Evolutionary conservation across 2,329 filamentous ascomycete genomes (phyloP), one percentile per base, ranked within the genome.

Genomic region (Aureobasidium mangrovei): DNA sequence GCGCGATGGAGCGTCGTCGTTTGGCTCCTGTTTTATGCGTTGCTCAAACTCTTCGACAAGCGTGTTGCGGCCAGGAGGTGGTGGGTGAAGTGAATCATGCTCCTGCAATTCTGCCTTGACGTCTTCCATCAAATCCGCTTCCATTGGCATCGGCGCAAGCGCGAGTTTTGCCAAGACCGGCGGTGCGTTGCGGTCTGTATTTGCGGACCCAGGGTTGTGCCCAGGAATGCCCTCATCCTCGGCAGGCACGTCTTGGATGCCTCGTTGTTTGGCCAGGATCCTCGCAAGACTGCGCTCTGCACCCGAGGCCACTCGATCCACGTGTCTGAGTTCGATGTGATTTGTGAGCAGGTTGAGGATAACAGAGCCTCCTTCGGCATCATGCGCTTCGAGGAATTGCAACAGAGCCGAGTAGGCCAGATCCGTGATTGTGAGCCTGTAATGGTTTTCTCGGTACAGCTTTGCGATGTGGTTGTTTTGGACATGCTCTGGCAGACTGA

Each of bases 21-120:
- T 86, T 33, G 95, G 91, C 69, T 96, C 93, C 28, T 86, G 82
- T 73, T 98, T 98, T 59, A 85, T 85, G 66, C 86, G 87, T 53
- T 85, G 80, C 60, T 97, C 91, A 61, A 94, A 95, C 60, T 93
- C 88, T 24, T 96, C 88, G 0, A 94, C 74, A 12, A 97, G 77
- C 1, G 83, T 85, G n/a, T 80, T 73, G 49, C 84, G 81, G 4
- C 90, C 91, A 3, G 81, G 73, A 1, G 73, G 73, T 1, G 90
- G 87, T 2, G 88, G 88, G 52, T 87, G 79, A 53, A 82, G 80
- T n/a, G 77, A 74, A 66, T 98, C 93, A 62, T 93, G 85, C 4
- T 95, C 89, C 62, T 87, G 84, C 1, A 97, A 76, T 61, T 95
- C 90, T 4, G 86, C 88, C 26, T 90, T 84, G 3, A 98, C 83